These are phyloP conservation scores for Aegilops speltoides DNA, from an alignment of 176 grass and related monocot species.

Conservation along the genomic window DNA sequence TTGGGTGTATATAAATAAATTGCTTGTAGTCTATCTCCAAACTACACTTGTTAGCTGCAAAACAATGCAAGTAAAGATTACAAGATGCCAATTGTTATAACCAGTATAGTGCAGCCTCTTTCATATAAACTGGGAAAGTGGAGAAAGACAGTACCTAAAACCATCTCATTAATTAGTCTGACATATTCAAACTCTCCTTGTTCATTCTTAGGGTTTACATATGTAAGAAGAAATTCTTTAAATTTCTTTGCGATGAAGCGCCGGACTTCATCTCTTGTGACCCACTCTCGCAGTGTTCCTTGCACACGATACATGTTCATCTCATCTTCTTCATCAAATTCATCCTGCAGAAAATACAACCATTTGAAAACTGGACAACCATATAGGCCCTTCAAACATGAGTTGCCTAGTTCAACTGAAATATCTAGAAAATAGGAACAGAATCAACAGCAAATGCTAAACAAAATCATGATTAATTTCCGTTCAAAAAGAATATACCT, in stretches of 20 bases:
- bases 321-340: constrained; percentile 95
- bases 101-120: neutral
- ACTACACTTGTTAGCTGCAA: constrained; percentile 90
- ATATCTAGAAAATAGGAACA: neutral
- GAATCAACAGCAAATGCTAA: constrained; percentile 16
- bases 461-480: constrained; percentile 21
- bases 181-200: constrained; percentile 98
- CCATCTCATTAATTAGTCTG: constrained; percentile 90
- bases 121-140: neutral
- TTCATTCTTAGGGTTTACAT: constrained; percentile 93
- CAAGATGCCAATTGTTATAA: neutral
- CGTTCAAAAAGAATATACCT: constrained; percentile 53
- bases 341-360: constrained; percentile 61
- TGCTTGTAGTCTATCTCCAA: constrained; percentile 97
- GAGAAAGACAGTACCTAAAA: constrained; percentile 62
- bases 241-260: constrained; percentile 99
- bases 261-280: constrained; percentile 93
- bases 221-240: constrained; percentile 96
- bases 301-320: constrained; percentile 98
- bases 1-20: constrained; percentile 89
- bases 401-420: neutral
- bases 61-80: constrained; percentile 17
- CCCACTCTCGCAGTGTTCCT: constrained; percentile 91
- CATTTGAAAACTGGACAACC: neutral
- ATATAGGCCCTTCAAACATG: neutral